Evolutionary conservation across 192 early-diverging fungal genomes (phyloP).

Genomic region (Backusella australiensis): DNA sequence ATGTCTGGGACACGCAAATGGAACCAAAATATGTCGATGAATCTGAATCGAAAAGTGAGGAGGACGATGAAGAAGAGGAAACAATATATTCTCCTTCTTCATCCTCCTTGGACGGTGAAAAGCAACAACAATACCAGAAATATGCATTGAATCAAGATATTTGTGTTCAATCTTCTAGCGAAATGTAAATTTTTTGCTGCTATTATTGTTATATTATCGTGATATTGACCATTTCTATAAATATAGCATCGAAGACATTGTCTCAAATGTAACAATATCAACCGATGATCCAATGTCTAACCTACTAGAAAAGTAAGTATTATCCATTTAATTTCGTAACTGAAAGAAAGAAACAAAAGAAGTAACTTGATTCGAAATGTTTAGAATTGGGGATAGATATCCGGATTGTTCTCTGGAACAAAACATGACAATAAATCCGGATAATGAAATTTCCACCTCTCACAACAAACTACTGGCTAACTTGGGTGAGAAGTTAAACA

Average conservation of each 20-base stretch:
- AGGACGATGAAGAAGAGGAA: neutral
- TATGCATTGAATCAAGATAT: neutral
- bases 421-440: slow-evolving; percentile 36
- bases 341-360: neutral
- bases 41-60: neutral
- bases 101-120: neutral
- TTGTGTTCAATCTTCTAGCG: neutral
- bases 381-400: slow-evolving; percentile 50
- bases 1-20: slow-evolving; percentile 75
- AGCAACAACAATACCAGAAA: neutral
- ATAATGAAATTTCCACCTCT: slow-evolving; percentile 6
- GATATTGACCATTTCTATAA: neutral
- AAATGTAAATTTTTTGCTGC: neutral
- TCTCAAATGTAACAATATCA: neutral
- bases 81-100: neutral
- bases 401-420: slow-evolving; percentile 57
- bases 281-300: slow-evolving; percentile 11
- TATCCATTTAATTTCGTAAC: neutral
- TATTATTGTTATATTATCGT: neutral
- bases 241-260: neutral
- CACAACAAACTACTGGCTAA: slow-evolving; percentile 16
- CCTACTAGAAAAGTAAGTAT: neutral
- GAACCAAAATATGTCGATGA: slow-evolving; percentile 13
- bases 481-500: slow-evolving; percentile 42
- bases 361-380: neutral